phyloP scores from a whole-genome alignment of 306 rosid genomes.

The Acacia acuminata region DNA sequence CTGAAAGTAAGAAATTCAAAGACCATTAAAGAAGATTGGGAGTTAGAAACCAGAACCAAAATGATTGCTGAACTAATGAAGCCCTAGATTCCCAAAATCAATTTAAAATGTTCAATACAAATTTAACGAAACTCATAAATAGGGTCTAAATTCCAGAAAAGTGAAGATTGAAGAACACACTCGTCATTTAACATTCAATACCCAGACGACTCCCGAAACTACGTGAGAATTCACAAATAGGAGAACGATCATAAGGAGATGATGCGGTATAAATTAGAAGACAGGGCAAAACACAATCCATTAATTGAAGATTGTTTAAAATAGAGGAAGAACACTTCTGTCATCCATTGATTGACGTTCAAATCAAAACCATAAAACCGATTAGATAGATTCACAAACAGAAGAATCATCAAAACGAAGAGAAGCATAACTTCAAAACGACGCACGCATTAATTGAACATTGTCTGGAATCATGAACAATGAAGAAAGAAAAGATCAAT shows the following conservation, averaged over 20 bases:
- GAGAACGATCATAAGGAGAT: not conserved
- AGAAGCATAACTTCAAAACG: not conserved
- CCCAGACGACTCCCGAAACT: not conserved
- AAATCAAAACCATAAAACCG: not conserved
- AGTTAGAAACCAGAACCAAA: not conserved
- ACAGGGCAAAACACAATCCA: not conserved
- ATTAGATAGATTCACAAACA: not conserved
- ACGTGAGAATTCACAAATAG: not conserved
- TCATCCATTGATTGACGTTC: not conserved
- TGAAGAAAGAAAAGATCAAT: not conserved
- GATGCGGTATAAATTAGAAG: not conserved
- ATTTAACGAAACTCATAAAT: not conserved
- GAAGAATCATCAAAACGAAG: not conserved
- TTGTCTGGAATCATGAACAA: not conserved
- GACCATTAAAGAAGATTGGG: not conserved
- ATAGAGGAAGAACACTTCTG: not conserved
- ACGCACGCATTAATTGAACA: not conserved
- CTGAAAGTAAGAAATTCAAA: slow-evolving; percentile 6
- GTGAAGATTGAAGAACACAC: not conserved
- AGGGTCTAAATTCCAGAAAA: not conserved
- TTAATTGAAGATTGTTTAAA: not conserved
- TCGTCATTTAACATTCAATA: not conserved
- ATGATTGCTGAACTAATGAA: not conserved
- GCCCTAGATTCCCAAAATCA: not conserved
- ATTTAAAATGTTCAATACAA: not conserved